Percentiles rank a stretch among this genome's conserved stretches.
Conservation (phyloP, 257 asterid species). For the Cordia subcordata region DNA sequence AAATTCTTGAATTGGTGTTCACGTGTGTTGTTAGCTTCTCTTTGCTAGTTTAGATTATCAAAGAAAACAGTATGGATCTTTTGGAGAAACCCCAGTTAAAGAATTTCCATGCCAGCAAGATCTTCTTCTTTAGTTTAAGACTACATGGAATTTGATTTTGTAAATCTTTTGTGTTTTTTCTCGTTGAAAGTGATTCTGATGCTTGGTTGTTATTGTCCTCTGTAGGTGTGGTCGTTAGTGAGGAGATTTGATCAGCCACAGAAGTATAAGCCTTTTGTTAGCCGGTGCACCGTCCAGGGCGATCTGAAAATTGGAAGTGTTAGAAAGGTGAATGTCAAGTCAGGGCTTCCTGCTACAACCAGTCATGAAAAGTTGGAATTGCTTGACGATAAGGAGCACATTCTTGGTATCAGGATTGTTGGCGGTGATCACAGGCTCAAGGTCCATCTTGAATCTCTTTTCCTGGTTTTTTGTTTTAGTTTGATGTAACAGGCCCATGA, state of each 20-base stretch:
- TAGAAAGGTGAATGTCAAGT: slow-evolving; percentile 11
- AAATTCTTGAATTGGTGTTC: not conserved
- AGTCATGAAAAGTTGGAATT: slow-evolving; percentile 11
- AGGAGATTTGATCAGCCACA: slow-evolving; percentile 14
- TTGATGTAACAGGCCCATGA: too few species aligned
- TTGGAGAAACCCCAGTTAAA: too few species aligned
- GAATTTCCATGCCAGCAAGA: too few species aligned
- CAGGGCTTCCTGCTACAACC: slow-evolving; percentile 17
- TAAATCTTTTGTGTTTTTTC: not conserved
- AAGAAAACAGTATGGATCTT: too few species aligned
- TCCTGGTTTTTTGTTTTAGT: too few species aligned
- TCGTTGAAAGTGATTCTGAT: not conserved
- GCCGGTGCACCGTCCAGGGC: slow-evolving; percentile 11
- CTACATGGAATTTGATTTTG: not conserved
- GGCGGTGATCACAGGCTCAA: slow-evolving; percentile 4
- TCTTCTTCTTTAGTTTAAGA: too few species aligned
- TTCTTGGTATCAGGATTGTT: slow-evolving; percentile 3
- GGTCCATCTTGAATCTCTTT: not conserved
- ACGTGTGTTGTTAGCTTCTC: not conserved
- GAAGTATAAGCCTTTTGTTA: slow-evolving; percentile 16
- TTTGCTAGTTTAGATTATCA: too few species aligned
- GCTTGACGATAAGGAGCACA: slow-evolving; percentile 7
- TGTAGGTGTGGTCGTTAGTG: slow-evolving; percentile 15
- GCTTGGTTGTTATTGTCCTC: not conserved
- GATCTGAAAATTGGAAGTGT: slow-evolving; percentile 10